A percentile compares a stretch with the other conserved stretches of the same genome.
Evolutionary conservation across 78 protist species (phyloP).

Genomic region (Mantamonas sphyraenae): DNA sequence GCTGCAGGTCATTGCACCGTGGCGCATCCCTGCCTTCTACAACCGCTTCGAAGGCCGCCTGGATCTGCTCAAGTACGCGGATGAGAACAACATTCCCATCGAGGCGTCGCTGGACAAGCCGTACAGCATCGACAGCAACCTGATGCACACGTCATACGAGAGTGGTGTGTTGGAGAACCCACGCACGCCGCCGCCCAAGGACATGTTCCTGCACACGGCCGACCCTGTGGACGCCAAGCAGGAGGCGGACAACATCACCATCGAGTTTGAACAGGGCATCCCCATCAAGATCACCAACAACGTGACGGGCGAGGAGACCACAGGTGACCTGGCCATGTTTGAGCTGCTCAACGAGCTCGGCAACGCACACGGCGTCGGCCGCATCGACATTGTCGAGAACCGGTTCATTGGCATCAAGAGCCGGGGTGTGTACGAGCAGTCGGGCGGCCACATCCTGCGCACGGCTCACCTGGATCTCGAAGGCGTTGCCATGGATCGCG

Average conservation of each 20-base stretch:
- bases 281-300: conserved; percentile 25
- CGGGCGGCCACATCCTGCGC: conserved; percentile 51
- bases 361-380: conserved; percentile 60
- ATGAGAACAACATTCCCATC: conserved; percentile 13
- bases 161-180: conserved; percentile 37
- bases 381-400: conserved; percentile 64
- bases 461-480: conserved; percentile 53
- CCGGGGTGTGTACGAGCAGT: conserved; percentile 58
- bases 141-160: conserved; percentile 27
- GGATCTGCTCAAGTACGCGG: conserved; percentile 16
- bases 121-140: conserved; percentile 27
- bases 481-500: conserved; percentile 31
- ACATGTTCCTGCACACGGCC: not conserved
- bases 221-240: conserved; percentile 2
- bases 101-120: conserved; percentile 7
- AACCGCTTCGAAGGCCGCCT: conserved; percentile 17
- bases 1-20: conserved; percentile 58
- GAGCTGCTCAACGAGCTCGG: conserved; percentile 26
- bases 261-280: conserved; percentile 23
- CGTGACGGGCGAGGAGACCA: conserved; percentile 9
- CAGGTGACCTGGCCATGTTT: conserved; percentile 14
- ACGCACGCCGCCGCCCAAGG: conserved; percentile 5
- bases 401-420: conserved; percentile 60
- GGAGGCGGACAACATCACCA: not conserved
- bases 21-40: conserved; percentile 45